Percentiles rank a stretch among this genome's conserved stretches.
Evolutionary conservation across 371 early-diverging fungal species (phyloP).

Genomic region (Lichtheimia corymbifera): DNA sequence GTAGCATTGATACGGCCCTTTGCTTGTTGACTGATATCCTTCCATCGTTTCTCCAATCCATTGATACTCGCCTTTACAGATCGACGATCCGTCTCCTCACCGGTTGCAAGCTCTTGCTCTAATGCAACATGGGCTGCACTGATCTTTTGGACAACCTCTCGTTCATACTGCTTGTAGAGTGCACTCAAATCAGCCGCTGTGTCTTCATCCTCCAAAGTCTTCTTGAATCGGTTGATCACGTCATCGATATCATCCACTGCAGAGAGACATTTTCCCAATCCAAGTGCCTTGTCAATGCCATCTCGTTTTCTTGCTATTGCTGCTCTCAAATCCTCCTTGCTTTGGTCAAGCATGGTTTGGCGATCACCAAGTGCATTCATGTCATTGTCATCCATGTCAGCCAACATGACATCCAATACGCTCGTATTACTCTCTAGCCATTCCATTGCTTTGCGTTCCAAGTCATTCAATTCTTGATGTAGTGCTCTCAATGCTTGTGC

Average conservation of each 20-base stretch:
- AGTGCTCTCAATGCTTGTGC: conserved; percentile 7
- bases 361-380: no score
- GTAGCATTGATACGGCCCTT: conserved; percentile 16
- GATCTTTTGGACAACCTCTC: conserved; percentile 39
- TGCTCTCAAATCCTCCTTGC: no score
- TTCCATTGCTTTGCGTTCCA: conserved; percentile 4
- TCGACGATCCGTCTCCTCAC: not conserved
- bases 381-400: conserved; percentile 20
- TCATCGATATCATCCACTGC: conserved; percentile 2
- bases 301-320: no score
- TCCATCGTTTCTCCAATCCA: conserved; percentile 24
- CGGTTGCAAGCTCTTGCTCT: conserved; percentile 1
- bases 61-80: conserved; percentile 11
- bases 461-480: conserved; percentile 5
- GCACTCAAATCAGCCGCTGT: conserved; percentile 43
- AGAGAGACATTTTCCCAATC: conserved; percentile 25
- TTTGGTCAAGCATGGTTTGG: no score
- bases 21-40: conserved; percentile 23
- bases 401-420: conserved; percentile 7
- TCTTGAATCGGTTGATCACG: conserved; percentile 1
- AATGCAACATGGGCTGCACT: conserved; percentile 24
- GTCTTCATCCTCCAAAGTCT: no score
- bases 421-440: not conserved
- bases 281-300: no score
- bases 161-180: conserved; percentile 53